Evolutionary conservation across 2,329 filamentous ascomycete species (phyloP).

Genomic region (Domatiomyces globalis): DNA sequence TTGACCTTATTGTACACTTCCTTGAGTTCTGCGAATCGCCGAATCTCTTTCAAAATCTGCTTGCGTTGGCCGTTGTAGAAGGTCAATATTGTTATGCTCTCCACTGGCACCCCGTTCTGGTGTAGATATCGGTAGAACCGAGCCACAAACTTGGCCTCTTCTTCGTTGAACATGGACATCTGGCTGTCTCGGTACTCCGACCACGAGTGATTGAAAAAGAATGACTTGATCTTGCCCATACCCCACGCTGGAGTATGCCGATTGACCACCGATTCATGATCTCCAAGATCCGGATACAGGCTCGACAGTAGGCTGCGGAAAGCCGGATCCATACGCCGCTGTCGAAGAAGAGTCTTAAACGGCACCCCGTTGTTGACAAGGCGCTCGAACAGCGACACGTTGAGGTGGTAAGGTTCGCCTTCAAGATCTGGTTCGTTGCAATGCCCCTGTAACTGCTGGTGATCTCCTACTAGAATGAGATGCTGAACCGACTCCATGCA

Average conservation of each 20-base stretch:
- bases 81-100: constrained; percentile 63
- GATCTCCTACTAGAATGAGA: constrained; percentile 60
- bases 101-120: constrained; percentile 46
- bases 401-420: constrained; percentile 48
- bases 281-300: constrained; percentile 46
- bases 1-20: constrained; percentile 45
- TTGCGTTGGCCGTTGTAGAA: constrained; percentile 80
- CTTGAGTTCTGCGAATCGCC: constrained; percentile 31
- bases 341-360: constrained; percentile 50
- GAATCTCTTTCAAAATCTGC: constrained; percentile 39
- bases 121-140: constrained; percentile 58
- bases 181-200: constrained; percentile 49
- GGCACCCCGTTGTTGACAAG: constrained; percentile 52
- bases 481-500: constrained; percentile 51
- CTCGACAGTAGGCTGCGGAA: constrained; percentile 46
- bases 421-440: constrained; percentile 49
- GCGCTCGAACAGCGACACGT: constrained; percentile 67
- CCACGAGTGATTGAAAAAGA: constrained; percentile 52
- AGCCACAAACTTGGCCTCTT: constrained; percentile 64
- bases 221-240: constrained; percentile 47
- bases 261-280: constrained; percentile 44
- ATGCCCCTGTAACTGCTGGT: constrained; percentile 59
- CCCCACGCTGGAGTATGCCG: constrained; percentile 31
- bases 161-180: constrained; percentile 52
- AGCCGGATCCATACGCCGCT: constrained; percentile 60